Percentiles rank a stretch among this genome's conserved stretches.
Evolutionary conservation across 2,329 filamentous ascomycete genomes (phyloP).

Genomic region (Cercospora citrullina): DNA sequence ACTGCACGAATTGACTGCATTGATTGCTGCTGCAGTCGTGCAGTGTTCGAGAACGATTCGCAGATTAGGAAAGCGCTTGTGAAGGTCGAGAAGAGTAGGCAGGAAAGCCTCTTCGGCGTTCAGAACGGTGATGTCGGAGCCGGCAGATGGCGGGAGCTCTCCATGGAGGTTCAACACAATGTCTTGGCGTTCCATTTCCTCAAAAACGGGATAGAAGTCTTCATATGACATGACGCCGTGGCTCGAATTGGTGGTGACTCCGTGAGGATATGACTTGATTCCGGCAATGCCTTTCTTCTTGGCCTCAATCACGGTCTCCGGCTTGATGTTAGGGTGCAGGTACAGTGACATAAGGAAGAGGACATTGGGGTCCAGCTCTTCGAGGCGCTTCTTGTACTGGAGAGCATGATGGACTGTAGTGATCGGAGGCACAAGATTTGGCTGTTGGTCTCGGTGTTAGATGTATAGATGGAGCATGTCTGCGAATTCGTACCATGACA

Average conservation of each 20-base stretch:
- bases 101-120: constrained; percentile 77
- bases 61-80: constrained; percentile 71
- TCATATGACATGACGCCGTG: constrained; percentile 70
- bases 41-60: constrained; percentile 75
- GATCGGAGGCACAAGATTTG: constrained; percentile 53
- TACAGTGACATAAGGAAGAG: constrained; percentile 55
- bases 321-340: constrained; percentile 51
- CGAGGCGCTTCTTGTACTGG: constrained; percentile 47
- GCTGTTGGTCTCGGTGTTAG: constrained; percentile 36
- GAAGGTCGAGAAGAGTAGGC: constrained; percentile 72
- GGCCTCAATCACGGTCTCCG: constrained; percentile 66
- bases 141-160: constrained; percentile 65
- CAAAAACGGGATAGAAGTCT: constrained; percentile 75
- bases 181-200: constrained; percentile 81
- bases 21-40: constrained; percentile 77
- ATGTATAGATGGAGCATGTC: neutral
- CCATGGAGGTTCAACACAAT: constrained; percentile 93
- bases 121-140: constrained; percentile 48
- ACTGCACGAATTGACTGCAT: constrained; percentile 74
- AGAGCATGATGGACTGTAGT: constrained; percentile 51
- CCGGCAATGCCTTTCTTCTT: constrained; percentile 69
- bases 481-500: constrained; percentile 51
- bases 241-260: constrained; percentile 60
- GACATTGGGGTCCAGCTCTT: constrained; percentile 50
- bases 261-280: constrained; percentile 67